These are phyloP conservation scores for Calonectria crousiana DNA, from an alignment of 2,329 filamentous ascomycete genomes.

Conservation along the genomic window DNA sequence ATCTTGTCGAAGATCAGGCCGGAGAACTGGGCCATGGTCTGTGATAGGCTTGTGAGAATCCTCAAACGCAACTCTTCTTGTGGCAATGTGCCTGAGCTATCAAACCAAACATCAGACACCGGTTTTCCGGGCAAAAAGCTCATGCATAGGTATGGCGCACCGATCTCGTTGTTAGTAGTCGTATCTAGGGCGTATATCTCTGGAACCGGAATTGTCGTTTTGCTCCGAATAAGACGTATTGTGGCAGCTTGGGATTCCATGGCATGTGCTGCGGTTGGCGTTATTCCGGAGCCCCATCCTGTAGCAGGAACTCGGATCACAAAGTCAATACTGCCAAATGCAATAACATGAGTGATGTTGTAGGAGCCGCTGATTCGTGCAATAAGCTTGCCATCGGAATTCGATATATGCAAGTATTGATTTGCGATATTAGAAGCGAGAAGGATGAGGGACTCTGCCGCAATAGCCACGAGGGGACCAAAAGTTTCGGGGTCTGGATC, in stretches of 20 bases:
- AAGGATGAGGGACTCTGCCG: not conserved
- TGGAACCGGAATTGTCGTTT: constrained; percentile 5
- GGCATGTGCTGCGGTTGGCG: not conserved
- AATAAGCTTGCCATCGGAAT: not conserved
- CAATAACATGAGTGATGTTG: constrained; percentile 3
- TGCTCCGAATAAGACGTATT: constrained; percentile 5
- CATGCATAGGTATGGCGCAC: constrained; percentile 19
- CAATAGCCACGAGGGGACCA: not conserved
- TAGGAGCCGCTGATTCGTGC: not conserved
- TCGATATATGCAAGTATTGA: not conserved
- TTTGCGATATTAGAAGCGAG: constrained; percentile 1
- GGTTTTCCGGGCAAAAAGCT: not conserved
- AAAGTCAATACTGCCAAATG: constrained; percentile 7
- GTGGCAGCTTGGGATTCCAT: constrained; percentile 17
- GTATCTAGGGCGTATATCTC: constrained; percentile 1
- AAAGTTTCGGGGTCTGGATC: not conserved
- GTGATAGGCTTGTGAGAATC: not conserved
- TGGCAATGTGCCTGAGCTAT: not conserved
- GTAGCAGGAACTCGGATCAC: constrained; percentile 16
- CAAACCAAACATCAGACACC: constrained; percentile 5
- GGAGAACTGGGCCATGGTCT: constrained; percentile 6
- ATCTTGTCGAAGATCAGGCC: not conserved
- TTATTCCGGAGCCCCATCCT: not conserved
- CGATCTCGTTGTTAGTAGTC: constrained; percentile 11
- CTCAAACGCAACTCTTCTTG: not conserved